phyloP scores from a whole-genome alignment of 768 basidiomycete genomes.

The Lyophyllum semitale region DNA sequence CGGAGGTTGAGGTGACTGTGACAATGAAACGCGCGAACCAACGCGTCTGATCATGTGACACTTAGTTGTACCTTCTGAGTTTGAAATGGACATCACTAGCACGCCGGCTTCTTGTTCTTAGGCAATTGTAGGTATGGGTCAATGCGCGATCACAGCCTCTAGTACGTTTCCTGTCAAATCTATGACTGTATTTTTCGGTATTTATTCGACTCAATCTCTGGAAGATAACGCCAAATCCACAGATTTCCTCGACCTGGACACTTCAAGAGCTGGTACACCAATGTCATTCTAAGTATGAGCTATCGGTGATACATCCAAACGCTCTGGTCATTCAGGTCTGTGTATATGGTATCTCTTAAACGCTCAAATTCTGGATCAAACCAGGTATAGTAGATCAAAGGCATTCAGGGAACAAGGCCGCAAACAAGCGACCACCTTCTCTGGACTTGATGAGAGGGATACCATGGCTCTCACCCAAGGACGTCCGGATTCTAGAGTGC shows the following conservation, averaged over 20 bases:
- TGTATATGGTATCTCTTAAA: slow-evolving; percentile 92
- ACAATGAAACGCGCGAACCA: neutral
- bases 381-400: neutral
- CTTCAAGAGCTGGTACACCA: too few species aligned
- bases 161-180: too few species aligned
- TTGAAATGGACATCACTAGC: too few species aligned
- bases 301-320: slow-evolving; percentile 99
- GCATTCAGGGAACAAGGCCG: neutral
- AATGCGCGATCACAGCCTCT: too few species aligned
- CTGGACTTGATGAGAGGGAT: slow-evolving; percentile 55
- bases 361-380: slow-evolving; percentile 79
- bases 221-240: too few species aligned
- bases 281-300: too few species aligned
- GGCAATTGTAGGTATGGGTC: too few species aligned
- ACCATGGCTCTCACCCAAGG: slow-evolving; percentile 63
- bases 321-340: slow-evolving; percentile 94
- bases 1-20: neutral
- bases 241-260: too few species aligned
- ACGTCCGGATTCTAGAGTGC: slow-evolving; percentile 76
- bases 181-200: too few species aligned
- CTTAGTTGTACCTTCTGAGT: too few species aligned
- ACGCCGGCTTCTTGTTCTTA: too few species aligned
- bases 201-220: too few species aligned
- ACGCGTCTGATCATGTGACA: neutral
- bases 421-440: slow-evolving; percentile 60